A percentile compares a stretch with the other conserved stretches of the same genome.
Conservation (phyloP, 2,329 filamentous ascomycete species). For the Sclerotinia minor region DNA sequence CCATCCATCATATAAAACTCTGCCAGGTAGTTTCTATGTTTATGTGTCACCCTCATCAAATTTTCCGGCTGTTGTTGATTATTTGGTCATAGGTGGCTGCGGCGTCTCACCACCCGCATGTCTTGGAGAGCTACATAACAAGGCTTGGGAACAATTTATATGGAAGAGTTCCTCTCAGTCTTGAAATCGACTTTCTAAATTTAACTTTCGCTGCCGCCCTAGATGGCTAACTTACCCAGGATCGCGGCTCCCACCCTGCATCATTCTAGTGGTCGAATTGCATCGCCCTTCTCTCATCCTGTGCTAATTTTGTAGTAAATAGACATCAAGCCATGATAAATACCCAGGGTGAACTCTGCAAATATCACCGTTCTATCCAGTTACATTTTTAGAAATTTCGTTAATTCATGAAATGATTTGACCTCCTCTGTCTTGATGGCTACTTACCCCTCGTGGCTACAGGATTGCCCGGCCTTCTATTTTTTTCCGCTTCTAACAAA, state of each 20-base stretch:
- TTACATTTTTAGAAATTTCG: slow-evolving; percentile 26
- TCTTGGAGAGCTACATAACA: background rate
- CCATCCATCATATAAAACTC: background rate
- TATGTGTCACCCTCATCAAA: background rate
- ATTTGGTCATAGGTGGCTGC: background rate
- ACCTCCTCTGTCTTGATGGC: slow-evolving; percentile 22
- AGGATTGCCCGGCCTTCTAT: background rate
- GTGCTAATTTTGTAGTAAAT: background rate
- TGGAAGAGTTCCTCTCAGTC: background rate
- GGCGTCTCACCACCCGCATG: slow-evolving; percentile 10
- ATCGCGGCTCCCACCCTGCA: background rate
- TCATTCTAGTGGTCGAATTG: slow-evolving; percentile 9
- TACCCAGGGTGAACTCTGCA: background rate
- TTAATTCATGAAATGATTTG: slow-evolving; percentile 34
- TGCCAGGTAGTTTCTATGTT: background rate
- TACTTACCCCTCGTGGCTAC: background rate
- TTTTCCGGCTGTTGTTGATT: background rate
- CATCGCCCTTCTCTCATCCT: slow-evolving; percentile 6
- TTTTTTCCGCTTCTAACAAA: background rate
- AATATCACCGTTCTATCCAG: slow-evolving; percentile 28
- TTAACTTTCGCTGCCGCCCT: background rate
- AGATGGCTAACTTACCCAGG: background rate
- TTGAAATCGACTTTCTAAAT: background rate
- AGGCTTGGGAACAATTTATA: background rate
- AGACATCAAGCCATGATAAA: background rate